Conservation (phyloP, 2,329 filamentous ascomycete genomes). For the Coniosporium tulheliwenetii region DNA sequence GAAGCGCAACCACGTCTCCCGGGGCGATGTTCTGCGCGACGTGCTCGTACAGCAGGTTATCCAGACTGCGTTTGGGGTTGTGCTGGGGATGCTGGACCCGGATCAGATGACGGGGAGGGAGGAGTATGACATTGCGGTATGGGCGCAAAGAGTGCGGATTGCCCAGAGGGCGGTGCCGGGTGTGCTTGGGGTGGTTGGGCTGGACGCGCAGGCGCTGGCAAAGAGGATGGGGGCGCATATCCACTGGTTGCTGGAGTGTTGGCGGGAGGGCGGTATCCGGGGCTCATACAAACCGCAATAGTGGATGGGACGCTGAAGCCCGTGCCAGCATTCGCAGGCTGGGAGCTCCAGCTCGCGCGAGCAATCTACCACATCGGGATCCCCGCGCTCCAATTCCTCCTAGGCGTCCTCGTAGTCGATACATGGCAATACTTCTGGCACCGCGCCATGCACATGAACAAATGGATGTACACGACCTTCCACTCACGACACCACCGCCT, state of each 20-base stretch:
- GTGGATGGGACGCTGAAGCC: slow-evolving; percentile 31
- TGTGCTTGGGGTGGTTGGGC: slow-evolving; percentile 53
- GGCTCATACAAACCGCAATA: slow-evolving; percentile 44
- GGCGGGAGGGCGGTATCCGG: slow-evolving; percentile 68
- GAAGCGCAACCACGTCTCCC: slow-evolving; percentile 72
- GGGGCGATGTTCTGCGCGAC: slow-evolving; percentile 76
- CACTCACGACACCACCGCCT: slow-evolving; percentile 93
- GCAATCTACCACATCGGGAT: slow-evolving; percentile 65
- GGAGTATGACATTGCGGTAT: slow-evolving; percentile 75
- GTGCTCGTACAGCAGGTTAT: slow-evolving; percentile 85
- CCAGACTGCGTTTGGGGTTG: slow-evolving; percentile 57
- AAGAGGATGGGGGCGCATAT: slow-evolving; percentile 57
- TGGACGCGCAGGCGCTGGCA: slow-evolving; percentile 62
- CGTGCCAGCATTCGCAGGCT: slow-evolving; percentile 61
- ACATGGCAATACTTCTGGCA: slow-evolving; percentile 98
- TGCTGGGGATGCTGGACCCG: slow-evolving; percentile 57
- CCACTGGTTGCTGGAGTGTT: slow-evolving; percentile 62
- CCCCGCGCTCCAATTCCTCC: slow-evolving; percentile 59
- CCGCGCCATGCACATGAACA: slow-evolving; percentile 92
- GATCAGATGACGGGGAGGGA: slow-evolving; percentile 61
- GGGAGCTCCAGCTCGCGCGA: slow-evolving; percentile 65
- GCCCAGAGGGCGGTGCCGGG: slow-evolving; percentile 64
- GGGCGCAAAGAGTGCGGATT: slow-evolving; percentile 69
- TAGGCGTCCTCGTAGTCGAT: slow-evolving; percentile 67
- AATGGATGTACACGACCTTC: slow-evolving; percentile 86